These are phyloP conservation scores for Podospora comata DNA, from an alignment of 495 filamentous ascomycete genomes.

Conservation along the genomic window DNA sequence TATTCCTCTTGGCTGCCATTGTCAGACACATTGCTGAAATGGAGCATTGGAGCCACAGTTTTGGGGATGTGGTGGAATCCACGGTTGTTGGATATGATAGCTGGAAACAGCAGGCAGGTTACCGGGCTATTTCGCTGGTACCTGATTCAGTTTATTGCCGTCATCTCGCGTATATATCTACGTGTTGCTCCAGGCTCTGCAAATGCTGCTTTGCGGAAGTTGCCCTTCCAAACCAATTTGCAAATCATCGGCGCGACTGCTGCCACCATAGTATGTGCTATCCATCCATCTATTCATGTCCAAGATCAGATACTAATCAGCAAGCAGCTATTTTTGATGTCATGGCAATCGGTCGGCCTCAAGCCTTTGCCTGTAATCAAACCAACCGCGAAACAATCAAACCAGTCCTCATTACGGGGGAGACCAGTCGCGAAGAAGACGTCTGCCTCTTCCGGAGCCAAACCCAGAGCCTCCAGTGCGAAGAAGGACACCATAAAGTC, in stretches of 20 bases:
- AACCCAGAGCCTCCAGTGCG: background rate
- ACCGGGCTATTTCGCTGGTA: slow-evolving; percentile 66
- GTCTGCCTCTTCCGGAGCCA: background rate
- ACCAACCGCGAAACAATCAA: background rate
- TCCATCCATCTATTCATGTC: slow-evolving; percentile 10
- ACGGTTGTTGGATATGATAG: slow-evolving; percentile 59
- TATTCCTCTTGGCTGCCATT: slow-evolving; percentile 28
- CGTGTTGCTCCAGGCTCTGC: slow-evolving; percentile 46
- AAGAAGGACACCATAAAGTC: slow-evolving; percentile 28
- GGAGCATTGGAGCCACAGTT: slow-evolving; percentile 52
- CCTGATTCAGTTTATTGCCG: slow-evolving; percentile 59
- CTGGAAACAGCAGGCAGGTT: slow-evolving; percentile 61
- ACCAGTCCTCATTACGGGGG: background rate
- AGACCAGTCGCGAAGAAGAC: background rate
- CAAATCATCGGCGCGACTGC: slow-evolving; percentile 58
- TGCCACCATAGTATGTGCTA: slow-evolving; percentile 52
- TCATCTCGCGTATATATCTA: slow-evolving; percentile 55
- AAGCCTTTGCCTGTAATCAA: slow-evolving; percentile 58
- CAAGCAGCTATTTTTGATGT: slow-evolving; percentile 42
- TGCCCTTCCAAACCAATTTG: slow-evolving; percentile 33
- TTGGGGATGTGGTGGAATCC: slow-evolving; percentile 76
- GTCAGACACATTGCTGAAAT: slow-evolving; percentile 39
- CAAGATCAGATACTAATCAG: slow-evolving; percentile 13
- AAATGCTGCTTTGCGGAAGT: background rate
- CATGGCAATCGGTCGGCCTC: slow-evolving; percentile 49